Base-by-base conservation (phyloP, 2,329 filamentous ascomycete species). In the Fusarium veterinarium region DNA sequence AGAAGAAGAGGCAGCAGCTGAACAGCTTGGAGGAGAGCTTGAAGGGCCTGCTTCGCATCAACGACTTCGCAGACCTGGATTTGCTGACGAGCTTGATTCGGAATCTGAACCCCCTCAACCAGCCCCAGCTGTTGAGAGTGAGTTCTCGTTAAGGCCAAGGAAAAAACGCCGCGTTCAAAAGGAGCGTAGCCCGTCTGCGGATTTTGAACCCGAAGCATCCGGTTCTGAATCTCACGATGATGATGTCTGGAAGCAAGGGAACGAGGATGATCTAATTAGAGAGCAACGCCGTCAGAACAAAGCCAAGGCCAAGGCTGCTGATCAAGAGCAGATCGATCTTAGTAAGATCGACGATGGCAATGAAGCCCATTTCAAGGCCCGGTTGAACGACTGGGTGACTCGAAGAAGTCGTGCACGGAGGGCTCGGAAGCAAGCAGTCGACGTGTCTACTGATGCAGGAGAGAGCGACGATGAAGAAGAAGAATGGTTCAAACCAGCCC, bases 401-500 rank as follows among this genome's bases (percentile, higher is more conserved):
- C 79, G 86, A 71, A 79, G 85, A 60, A 84, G 83, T 59, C 80
- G 80, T 17, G 82, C 82, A n/a, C 79, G 82, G 64, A 73, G 82
- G 67, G 83, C 84, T 69, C 78, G 84, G 70, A 73, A 82, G 64
- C 75, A 85, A 59, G 80, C 81, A 53, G 78, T 75, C 2, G 77
- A 81, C 2, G 77, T 79, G 5, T 77, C 81, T n/a, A 64, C 77
- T 12, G 78, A 78, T 4, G 77, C 80, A 6, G 83, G 83, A 16
- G 83, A 86, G 8, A 84, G 85, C 31, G 84, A 85, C 20, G 81
- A 82, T 4, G 82, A 84, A 20, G 86, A 86, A 14, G 23, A 25
- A 25, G 89, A 99, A 82, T 97, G 95, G 91, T 90, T 93, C 73
- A 92, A 94, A 77, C 93, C 95, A 8, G 95, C 97, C 73, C 97